Evolutionary conservation across 495 filamentous ascomycete genomes (phyloP).

Genomic region (Pyrenula aspistea): DNA sequence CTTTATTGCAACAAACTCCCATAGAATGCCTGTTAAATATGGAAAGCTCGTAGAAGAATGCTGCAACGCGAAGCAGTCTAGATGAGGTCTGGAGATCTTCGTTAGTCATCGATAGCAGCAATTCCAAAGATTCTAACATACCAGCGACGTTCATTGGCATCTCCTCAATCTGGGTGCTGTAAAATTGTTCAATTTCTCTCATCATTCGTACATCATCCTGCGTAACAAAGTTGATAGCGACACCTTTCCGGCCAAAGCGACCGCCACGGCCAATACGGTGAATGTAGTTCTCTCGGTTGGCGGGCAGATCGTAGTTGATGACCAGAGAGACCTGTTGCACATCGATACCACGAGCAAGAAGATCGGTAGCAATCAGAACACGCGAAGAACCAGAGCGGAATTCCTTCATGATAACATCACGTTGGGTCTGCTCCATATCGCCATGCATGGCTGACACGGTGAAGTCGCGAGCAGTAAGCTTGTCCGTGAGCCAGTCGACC

Average conservation of each 20-base stretch:
- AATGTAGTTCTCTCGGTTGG: conserved; percentile 99
- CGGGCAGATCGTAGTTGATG: conserved; percentile 97
- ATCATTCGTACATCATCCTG: conserved; percentile 95
- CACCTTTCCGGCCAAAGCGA: conserved; percentile 94
- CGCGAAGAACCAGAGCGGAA: conserved; percentile 93
- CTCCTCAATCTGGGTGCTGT: conserved; percentile 97
- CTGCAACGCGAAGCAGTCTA: not conserved
- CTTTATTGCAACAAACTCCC: not conserved
- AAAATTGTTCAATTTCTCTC: conserved; percentile 93
- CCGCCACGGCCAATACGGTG: conserved; percentile 94
- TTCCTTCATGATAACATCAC: conserved; percentile 98
- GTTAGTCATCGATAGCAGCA: not conserved
- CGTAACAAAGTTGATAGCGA: conserved; percentile 99
- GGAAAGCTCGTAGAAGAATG: not conserved
- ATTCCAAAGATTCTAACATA: not conserved
- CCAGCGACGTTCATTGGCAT: conserved; percentile 87
- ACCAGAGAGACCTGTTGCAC: conserved; percentile 98
- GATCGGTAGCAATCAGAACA: conserved; percentile 96
- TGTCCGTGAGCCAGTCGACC: conserved; percentile 99
- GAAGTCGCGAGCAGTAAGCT: conserved; percentile 96
- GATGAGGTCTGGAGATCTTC: not conserved
- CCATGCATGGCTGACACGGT: conserved; percentile 98
- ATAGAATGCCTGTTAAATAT: not conserved
- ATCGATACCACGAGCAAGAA: conserved; percentile 96
- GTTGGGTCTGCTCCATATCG: conserved; percentile 96